Conservation (phyloP, 2,329 filamentous ascomycete species). For the Intubia oerlemansii region DNA sequence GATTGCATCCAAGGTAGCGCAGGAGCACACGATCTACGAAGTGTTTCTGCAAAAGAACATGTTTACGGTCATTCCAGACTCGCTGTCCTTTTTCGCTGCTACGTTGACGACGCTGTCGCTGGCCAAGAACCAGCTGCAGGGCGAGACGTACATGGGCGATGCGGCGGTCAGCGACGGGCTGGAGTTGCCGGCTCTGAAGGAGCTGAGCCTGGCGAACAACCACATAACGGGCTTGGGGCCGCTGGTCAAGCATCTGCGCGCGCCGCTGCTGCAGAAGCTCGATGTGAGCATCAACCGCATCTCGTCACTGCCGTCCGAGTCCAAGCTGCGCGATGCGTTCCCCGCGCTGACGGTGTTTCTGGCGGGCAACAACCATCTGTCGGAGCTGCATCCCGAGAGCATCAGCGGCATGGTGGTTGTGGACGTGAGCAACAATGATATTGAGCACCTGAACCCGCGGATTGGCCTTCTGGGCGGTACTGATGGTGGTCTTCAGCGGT, state of each 20-base stretch:
- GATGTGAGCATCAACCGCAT: constrained; percentile 74
- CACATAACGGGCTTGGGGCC: constrained; percentile 49
- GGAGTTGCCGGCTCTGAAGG: constrained; percentile 50
- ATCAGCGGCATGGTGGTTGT: constrained; percentile 56
- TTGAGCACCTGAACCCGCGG: constrained; percentile 58
- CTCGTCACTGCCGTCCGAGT: constrained; percentile 35
- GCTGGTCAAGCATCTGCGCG: constrained; percentile 44
- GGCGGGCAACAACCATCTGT: constrained; percentile 59
- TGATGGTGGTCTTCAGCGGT: constrained; percentile 32
- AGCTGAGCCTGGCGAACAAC: constrained; percentile 57
- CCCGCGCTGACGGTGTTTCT: constrained; percentile 50
- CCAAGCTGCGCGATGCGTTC: constrained; percentile 38
- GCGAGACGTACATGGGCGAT: constrained; percentile 36
- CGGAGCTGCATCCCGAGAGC: constrained; percentile 48
- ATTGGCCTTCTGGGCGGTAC: constrained; percentile 58
- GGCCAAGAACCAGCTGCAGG: constrained; percentile 50
- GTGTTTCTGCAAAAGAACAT: constrained; percentile 61
- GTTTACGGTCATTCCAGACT: constrained; percentile 46
- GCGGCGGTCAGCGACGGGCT: constrained; percentile 28
- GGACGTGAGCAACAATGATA: constrained; percentile 70
- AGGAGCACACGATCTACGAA: constrained; percentile 27
- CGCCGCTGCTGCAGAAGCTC: constrained; percentile 53
- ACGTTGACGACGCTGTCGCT: constrained; percentile 53
- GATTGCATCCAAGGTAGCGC: constrained; percentile 16
- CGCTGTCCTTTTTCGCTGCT: constrained; percentile 48